These are phyloP conservation scores for Yamadazyma sp. DNA, from an alignment of 805 yeast genomes.

Conservation along the genomic window DNA sequence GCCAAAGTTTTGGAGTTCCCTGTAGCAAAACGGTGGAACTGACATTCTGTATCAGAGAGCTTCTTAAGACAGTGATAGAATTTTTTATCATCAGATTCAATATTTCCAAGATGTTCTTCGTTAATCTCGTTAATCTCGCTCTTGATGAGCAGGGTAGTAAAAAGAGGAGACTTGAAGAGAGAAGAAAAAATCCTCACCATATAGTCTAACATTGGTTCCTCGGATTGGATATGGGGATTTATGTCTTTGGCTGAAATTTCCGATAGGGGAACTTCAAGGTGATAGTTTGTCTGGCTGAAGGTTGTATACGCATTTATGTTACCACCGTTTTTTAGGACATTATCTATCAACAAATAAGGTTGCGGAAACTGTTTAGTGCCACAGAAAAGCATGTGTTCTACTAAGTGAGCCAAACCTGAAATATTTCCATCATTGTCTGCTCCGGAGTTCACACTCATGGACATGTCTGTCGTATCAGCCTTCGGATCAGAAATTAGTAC, in stretches of 20 bases:
- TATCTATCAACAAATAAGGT: slow-evolving; percentile 45
- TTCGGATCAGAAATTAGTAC: slow-evolving; percentile 76
- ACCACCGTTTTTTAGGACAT: slow-evolving; percentile 53
- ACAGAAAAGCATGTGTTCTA: slow-evolving; percentile 28
- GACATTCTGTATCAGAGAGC: slow-evolving; percentile 48
- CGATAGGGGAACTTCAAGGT: slow-evolving; percentile 54
- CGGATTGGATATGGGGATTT: slow-evolving; percentile 23
- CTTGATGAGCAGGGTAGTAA: slow-evolving; percentile 40
- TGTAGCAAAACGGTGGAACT: slow-evolving; percentile 62
- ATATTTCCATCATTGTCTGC: slow-evolving; percentile 74
- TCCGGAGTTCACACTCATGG: slow-evolving; percentile 78
- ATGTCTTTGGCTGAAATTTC: slow-evolving; percentile 15
- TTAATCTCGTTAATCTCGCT: slow-evolving; percentile 62
- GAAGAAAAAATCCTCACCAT: slow-evolving; percentile 51
- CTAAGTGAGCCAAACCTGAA: slow-evolving; percentile 78
- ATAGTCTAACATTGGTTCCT: slow-evolving; percentile 44
- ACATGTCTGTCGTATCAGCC: slow-evolving; percentile 61
- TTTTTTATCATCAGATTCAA: slow-evolving; percentile 42
- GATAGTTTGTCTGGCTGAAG: slow-evolving; percentile 64
- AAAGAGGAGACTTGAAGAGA: slow-evolving; percentile 51
- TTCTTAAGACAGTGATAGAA: slow-evolving; percentile 60
- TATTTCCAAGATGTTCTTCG: slow-evolving; percentile 65
- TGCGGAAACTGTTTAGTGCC: slow-evolving; percentile 58
- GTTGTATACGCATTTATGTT: slow-evolving; percentile 66
- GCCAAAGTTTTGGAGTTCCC: slow-evolving; percentile 57